Conservation (phyloP, 2,329 filamentous ascomycete genomes). For the Zymoseptoria brevis region DNA sequence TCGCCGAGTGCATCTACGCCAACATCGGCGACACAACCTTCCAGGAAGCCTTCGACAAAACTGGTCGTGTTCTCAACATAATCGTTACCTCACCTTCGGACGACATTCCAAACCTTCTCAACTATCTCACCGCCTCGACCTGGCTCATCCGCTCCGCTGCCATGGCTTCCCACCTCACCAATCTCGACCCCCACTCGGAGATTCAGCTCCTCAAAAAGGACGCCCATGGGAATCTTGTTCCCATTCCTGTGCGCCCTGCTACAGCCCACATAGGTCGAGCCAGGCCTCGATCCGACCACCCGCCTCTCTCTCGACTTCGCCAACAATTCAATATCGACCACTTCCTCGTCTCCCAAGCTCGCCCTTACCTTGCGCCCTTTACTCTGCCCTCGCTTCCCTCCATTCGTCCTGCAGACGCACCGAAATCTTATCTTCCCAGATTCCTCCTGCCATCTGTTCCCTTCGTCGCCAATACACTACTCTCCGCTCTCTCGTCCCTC, state of each 20-base stretch:
- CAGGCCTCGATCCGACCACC: constrained; percentile 51
- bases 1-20: constrained; percentile 74
- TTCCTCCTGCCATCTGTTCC: constrained; percentile 5
- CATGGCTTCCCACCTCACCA: constrained; percentile 66
- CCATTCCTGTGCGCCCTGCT: constrained; percentile 55
- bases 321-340: constrained; percentile 91
- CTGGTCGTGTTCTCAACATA: constrained; percentile 83
- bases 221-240: constrained; percentile 60
- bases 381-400: constrained; percentile 27
- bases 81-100: constrained; percentile 71
- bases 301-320: constrained; percentile 61
- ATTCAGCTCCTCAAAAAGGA: constrained; percentile 67
- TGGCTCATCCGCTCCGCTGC: constrained; percentile 81
- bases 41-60: constrained; percentile 80
- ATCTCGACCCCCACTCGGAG: constrained; percentile 53
- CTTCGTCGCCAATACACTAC: constrained; percentile 37
- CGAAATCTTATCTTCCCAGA: background rate
- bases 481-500: constrained; percentile 42
- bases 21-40: constrained; percentile 89
- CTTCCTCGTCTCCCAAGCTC: constrained; percentile 87
- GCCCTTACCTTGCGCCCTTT: constrained; percentile 83
- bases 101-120: constrained; percentile 76
- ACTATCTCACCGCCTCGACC: constrained; percentile 87
- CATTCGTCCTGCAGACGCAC: constrained; percentile 7
- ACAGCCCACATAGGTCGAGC: constrained; percentile 24